These are phyloP conservation scores for Trichosporon sp. DNA, from an alignment of 1,284 basidiomycete genomes.

Conservation along the genomic window DNA sequence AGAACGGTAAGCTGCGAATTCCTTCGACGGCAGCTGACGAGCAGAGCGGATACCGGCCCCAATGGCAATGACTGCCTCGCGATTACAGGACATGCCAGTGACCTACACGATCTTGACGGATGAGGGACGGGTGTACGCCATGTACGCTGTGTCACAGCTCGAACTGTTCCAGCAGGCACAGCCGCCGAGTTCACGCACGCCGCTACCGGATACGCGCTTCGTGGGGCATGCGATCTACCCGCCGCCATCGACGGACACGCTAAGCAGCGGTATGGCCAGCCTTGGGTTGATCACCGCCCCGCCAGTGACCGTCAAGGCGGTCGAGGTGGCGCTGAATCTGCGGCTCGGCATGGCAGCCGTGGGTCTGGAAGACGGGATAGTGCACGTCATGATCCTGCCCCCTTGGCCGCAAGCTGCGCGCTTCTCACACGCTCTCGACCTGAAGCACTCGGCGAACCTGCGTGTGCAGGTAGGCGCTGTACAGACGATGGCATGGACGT, in stretches of 20 bases:
- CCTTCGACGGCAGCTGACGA: not conserved
- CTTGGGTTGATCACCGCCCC: not conserved
- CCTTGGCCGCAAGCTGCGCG: slow-evolving; percentile 25
- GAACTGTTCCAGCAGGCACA: slow-evolving; percentile 6
- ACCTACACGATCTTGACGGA: slow-evolving; percentile 43
- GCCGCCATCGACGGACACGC: not conserved
- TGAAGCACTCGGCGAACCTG: slow-evolving; percentile 40
- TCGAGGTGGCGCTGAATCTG: slow-evolving; percentile 63
- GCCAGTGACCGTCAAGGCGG: slow-evolving; percentile 54
- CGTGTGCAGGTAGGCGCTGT: slow-evolving; percentile 60
- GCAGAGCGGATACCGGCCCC: slow-evolving; percentile 19
- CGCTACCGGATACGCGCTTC: not conserved
- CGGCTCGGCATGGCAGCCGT: slow-evolving; percentile 80
- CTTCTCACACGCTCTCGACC: slow-evolving; percentile 28
- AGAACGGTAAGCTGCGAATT: slow-evolving; percentile 13
- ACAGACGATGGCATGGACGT: slow-evolving; percentile 76
- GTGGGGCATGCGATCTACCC: not conserved
- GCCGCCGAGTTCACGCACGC: not conserved
- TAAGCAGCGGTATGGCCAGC: slow-evolving; percentile 7
- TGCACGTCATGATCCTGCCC: slow-evolving; percentile 53
- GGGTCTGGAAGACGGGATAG: slow-evolving; percentile 61
- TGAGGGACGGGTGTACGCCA: slow-evolving; percentile 47
- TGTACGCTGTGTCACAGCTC: slow-evolving; percentile 28
- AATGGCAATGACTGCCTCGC: slow-evolving; percentile 16
- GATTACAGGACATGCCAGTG: slow-evolving; percentile 29